Evolutionary conservation across 192 early-diverging fungal genomes (phyloP).

Genomic region (Backusella sp.): DNA sequence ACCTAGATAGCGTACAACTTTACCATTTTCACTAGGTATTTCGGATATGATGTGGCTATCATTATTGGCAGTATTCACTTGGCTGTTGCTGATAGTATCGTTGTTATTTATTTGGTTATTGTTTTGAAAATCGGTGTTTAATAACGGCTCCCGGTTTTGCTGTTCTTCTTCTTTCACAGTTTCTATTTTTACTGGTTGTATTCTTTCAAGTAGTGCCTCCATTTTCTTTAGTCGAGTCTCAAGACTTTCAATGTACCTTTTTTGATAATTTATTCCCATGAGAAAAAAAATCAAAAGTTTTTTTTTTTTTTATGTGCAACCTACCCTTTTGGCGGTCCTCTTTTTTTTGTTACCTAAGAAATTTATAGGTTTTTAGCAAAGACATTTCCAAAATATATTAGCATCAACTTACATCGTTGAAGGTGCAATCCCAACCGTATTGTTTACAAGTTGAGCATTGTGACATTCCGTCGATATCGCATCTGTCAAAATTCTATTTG

Average conservation of each 20-base stretch:
- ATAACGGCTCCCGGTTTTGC: neutral
- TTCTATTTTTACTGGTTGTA: neutral
- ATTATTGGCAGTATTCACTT: neutral
- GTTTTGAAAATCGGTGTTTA: neutral
- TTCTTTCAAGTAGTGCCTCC: constrained; percentile 27
- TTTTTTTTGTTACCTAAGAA: constrained; percentile 22
- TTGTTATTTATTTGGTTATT: neutral
- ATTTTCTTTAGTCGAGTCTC: constrained; percentile 26
- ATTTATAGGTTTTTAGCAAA: neutral
- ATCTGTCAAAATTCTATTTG: constrained; percentile 14
- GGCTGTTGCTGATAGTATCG: neutral
- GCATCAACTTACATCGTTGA: constrained; percentile 28
- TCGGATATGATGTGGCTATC: neutral
- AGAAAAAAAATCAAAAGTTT: constrained; percentile 10
- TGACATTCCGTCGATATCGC: constrained; percentile 14
- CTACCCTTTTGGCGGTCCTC: constrained; percentile 38
- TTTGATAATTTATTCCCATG: neutral
- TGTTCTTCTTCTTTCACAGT: neutral
- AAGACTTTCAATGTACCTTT: constrained; percentile 34
- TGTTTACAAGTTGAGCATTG: constrained; percentile 31
- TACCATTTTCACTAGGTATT: neutral
- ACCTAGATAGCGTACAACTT: constrained; percentile 26
- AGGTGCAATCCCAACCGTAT: constrained; percentile 34
- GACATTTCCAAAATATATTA: neutral
- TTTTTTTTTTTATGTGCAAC: neutral